Conservation (phyloP, 2,329 filamentous ascomycete genomes). For the Clonostachys sp. region DNA sequence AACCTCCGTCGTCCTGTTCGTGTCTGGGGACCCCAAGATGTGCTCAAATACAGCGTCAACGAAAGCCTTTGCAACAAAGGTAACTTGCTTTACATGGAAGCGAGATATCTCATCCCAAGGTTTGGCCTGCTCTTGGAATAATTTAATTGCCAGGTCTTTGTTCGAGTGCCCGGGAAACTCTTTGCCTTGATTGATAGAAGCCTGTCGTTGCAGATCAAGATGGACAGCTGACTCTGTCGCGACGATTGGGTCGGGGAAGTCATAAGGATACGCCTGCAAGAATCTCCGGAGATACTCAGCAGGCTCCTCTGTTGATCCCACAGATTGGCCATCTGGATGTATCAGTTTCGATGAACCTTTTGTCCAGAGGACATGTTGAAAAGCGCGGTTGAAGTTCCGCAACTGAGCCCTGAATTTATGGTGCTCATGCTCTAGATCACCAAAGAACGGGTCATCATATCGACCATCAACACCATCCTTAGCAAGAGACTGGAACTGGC, state of each 20-base stretch:
- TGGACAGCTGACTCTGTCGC: conserved; percentile 11
- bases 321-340: not conserved
- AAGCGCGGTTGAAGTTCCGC: conserved; percentile 19
- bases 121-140: conserved; percentile 30
- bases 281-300: conserved; percentile 21
- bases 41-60: conserved; percentile 27
- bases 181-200: conserved; percentile 28
- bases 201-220: conserved; percentile 19
- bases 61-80: conserved; percentile 21
- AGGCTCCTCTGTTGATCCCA: not conserved
- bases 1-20: conserved; percentile 9
- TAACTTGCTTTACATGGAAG: conserved; percentile 24
- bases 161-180: conserved; percentile 33
- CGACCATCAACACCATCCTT: conserved; percentile 17
- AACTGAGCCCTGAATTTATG: conserved; percentile 21
- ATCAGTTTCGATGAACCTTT: conserved; percentile 14
- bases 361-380: conserved; percentile 16
- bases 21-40: conserved; percentile 15
- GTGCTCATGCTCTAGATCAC: conserved; percentile 5
- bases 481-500: conserved; percentile 22
- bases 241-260: conserved; percentile 15
- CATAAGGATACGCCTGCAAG: conserved; percentile 15
- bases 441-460: conserved; percentile 31
- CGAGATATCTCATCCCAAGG: conserved; percentile 32
- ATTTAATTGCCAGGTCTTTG: conserved; percentile 23